These are phyloP conservation scores for Penicillium samsonianum DNA, from an alignment of 495 filamentous ascomycete genomes.

Conservation along the genomic window DNA sequence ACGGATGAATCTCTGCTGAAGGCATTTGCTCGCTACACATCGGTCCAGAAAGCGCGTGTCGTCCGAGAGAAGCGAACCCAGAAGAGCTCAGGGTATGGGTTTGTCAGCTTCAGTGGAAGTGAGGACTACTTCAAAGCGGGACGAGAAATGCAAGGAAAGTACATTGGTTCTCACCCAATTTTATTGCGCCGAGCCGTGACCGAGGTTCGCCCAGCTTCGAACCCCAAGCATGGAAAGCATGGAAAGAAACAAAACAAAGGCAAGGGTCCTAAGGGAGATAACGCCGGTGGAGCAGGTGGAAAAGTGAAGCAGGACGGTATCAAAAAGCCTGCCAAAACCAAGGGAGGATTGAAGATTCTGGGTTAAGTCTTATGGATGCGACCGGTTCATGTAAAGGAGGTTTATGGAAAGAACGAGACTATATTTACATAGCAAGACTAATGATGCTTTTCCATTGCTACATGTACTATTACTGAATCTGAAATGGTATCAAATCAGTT, in stretches of 20 bases:
- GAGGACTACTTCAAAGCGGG: slow-evolving; percentile 95
- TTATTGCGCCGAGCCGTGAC: slow-evolving; percentile 83
- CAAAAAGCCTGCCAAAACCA: slow-evolving; percentile 78
- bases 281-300: slow-evolving; percentile 12
- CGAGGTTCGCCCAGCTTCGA: slow-evolving; percentile 73
- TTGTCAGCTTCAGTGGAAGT: slow-evolving; percentile 91
- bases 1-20: slow-evolving; percentile 95
- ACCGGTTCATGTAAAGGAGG: too few relatives aligned
- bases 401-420: neutral
- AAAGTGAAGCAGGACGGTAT: slow-evolving; percentile 64
- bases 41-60: slow-evolving; percentile 90
- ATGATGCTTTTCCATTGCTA: neutral
- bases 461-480: too few relatives aligned
- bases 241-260: slow-evolving; percentile 43
- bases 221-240: slow-evolving; percentile 38
- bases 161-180: slow-evolving; percentile 95
- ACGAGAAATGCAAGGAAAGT: slow-evolving; percentile 98
- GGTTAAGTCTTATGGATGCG: slow-evolving; percentile 51
- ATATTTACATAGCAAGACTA: neutral
- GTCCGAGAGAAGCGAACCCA: slow-evolving; percentile 92
- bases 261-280: slow-evolving; percentile 30
- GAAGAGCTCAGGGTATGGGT: slow-evolving; percentile 94
- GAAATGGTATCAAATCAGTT: neutral
- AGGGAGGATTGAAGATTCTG: slow-evolving; percentile 73
- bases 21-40: slow-evolving; percentile 85